These are phyloP conservation scores for Astrothelium macrocarpum DNA, from an alignment of 495 filamentous ascomycete species.

Conservation along the genomic window DNA sequence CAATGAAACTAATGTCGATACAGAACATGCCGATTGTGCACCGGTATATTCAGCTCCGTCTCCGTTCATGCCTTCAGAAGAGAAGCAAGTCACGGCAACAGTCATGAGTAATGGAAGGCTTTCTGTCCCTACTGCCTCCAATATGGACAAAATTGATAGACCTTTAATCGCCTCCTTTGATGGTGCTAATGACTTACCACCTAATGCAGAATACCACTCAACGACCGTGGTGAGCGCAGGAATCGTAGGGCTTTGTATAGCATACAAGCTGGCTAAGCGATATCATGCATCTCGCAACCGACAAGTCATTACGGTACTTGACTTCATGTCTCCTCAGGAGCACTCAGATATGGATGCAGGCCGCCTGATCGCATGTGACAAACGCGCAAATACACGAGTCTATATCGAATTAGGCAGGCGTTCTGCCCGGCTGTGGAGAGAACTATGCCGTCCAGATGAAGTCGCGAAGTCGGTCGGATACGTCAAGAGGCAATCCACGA, in stretches of 20 bases:
- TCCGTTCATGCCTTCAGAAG: neutral
- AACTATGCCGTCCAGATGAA: neutral
- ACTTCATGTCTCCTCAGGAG: neutral
- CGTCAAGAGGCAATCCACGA: neutral
- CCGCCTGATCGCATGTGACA: neutral
- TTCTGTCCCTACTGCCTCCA: neutral
- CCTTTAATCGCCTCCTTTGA: neutral
- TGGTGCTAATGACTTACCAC: neutral
- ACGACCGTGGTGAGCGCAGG: constrained; percentile 16
- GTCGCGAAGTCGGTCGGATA: neutral
- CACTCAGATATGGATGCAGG: neutral
- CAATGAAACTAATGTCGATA: neutral
- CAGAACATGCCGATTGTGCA: neutral
- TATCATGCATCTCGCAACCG: neutral
- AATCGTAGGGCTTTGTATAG: constrained; percentile 16
- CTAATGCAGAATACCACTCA: neutral
- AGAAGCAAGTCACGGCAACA: neutral
- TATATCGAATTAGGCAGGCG: neutral
- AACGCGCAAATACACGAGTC: neutral
- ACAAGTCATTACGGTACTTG: constrained; percentile 15
- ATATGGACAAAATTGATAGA: neutral
- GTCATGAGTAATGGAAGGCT: neutral
- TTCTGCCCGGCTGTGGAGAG: neutral
- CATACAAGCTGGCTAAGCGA: constrained; percentile 12
- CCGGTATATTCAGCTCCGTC: neutral